Conservation (phyloP, 768 basidiomycete genomes). For the Mycena rebaudengoi region DNA sequence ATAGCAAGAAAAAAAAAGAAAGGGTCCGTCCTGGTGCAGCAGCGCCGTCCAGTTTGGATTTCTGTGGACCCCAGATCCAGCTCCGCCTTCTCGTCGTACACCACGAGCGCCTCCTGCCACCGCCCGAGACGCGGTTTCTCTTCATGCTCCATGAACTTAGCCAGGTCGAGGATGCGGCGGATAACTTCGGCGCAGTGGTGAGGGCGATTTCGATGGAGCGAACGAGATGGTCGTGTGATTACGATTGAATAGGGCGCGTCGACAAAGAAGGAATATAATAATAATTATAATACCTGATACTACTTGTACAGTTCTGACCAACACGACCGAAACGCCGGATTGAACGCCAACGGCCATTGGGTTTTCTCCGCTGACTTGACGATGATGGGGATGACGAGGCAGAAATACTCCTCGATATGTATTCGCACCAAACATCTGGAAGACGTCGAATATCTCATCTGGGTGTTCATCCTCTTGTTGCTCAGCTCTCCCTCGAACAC, state of each 20-base stretch:
- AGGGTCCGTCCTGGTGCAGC: no score
- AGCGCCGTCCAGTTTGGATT: slow-evolving; percentile 90
- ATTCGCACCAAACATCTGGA: slow-evolving; percentile 94
- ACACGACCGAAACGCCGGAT: slow-evolving; percentile 97
- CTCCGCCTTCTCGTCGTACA: slow-evolving; percentile 83
- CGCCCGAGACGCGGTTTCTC: slow-evolving; percentile 93
- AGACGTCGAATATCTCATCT: slow-evolving; percentile 93
- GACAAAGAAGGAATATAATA: no score
- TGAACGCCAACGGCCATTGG: slow-evolving; percentile 93
- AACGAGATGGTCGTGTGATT: slow-evolving; percentile 98
- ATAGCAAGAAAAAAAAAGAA: no score
- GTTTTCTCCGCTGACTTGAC: slow-evolving; percentile 93
- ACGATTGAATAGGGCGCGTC: no score
- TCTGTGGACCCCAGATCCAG: slow-evolving; percentile 80
- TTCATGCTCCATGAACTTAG: slow-evolving; percentile 99
- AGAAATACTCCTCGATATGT: slow-evolving; percentile 98
- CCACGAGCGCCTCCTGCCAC: slow-evolving; percentile 93
- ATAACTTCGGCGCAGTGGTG: slow-evolving; percentile 89
- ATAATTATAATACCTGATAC: no score
- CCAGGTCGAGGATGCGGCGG: slow-evolving; percentile 90
- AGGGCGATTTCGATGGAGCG: slow-evolving; percentile 90
- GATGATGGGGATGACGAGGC: slow-evolving; percentile 95
- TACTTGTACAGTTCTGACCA: slow-evolving; percentile 96
- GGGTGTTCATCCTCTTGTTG: slow-evolving; percentile 80
- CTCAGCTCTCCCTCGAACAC: slow-evolving; percentile 84